Percentiles rank a stretch among this genome's conserved stretches.
Conservation (phyloP, 345 rosid species). For the Euphorbia peplus region DNA sequence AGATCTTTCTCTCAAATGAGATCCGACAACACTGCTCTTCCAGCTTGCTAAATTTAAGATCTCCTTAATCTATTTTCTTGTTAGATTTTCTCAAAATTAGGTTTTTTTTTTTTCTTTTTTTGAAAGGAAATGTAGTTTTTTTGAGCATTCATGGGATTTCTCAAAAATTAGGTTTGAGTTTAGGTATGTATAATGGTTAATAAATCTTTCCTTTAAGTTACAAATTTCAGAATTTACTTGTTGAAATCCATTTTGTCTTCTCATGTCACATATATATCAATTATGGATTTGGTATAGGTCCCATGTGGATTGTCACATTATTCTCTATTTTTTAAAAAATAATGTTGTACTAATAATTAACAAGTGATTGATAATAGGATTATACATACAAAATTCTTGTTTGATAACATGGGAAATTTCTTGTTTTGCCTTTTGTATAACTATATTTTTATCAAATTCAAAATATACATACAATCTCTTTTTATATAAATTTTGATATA, state of each 20-base stretch:
- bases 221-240: too few species aligned
- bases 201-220: too few species aligned
- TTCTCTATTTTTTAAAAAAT: too few species aligned
- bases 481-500: too few species aligned
- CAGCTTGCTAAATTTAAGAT: not conserved
- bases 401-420: not conserved
- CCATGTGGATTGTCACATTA: not conserved
- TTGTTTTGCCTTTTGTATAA: not conserved
- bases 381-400: too few species aligned
- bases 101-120: too few species aligned
- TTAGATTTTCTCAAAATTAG: not conserved
- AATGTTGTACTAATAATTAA: not conserved
- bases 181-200: not conserved
- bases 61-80: slow-evolving; percentile 15
- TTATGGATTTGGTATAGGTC: not conserved
- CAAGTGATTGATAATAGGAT: not conserved
- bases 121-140: too few species aligned
- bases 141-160: too few species aligned
- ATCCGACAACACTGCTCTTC: slow-evolving; percentile 8
- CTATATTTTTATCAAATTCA: too few species aligned
- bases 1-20: slow-evolving; percentile 36
- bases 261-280: not conserved
- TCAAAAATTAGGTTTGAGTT: not conserved
- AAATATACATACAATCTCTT: too few species aligned
- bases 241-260: not conserved